These are phyloP conservation scores for Calonectria ilicicola DNA, from an alignment of 2,329 filamentous ascomycete species.

Conservation along the genomic window DNA sequence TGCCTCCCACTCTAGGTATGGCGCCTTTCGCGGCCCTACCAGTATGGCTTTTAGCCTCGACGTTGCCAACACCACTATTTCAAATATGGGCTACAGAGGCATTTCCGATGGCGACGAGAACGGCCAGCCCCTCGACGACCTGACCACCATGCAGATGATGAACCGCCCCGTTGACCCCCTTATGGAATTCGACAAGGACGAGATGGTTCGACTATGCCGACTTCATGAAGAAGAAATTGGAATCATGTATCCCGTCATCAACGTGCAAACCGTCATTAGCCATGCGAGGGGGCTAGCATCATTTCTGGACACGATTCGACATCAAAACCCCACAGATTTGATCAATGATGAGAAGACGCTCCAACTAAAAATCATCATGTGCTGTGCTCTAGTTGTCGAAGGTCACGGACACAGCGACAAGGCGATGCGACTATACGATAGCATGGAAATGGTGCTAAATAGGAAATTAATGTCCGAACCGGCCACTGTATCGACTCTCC, in stretches of 20 bases:
- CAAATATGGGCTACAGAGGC: slow-evolving; percentile 87
- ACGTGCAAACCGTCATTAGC: slow-evolving; percentile 76
- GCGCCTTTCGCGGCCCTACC: slow-evolving; percentile 85
- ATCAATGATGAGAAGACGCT: slow-evolving; percentile 69
- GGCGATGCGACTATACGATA: slow-evolving; percentile 79
- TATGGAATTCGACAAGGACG: slow-evolving; percentile 81
- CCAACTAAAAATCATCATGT: slow-evolving; percentile 86
- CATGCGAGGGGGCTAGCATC: slow-evolving; percentile 78
- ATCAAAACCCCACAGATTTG: slow-evolving; percentile 48
- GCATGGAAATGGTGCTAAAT: slow-evolving; percentile 79
- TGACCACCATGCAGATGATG: slow-evolving; percentile 38
- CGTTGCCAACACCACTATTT: slow-evolving; percentile 86
- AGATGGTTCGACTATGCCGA: slow-evolving; percentile 82
- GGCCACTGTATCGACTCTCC: slow-evolving; percentile 60
- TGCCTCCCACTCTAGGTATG: slow-evolving; percentile 64
- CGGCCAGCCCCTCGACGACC: slow-evolving; percentile 46
- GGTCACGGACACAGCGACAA: slow-evolving; percentile 82
- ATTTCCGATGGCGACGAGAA: slow-evolving; percentile 73
- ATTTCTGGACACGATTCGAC: slow-evolving; percentile 72
- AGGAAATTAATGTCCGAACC: slow-evolving; percentile 69
- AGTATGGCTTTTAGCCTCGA: slow-evolving; percentile 88
- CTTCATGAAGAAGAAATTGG: slow-evolving; percentile 92
- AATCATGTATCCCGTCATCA: slow-evolving; percentile 89
- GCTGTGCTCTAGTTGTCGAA: slow-evolving; percentile 81
- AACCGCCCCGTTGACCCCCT: slow-evolving; percentile 75